Percentiles rank a stretch among this genome's conserved stretches.
Conservation (phyloP, 169 alveolate species). For the Cryptosporidium andersoni region DNA sequence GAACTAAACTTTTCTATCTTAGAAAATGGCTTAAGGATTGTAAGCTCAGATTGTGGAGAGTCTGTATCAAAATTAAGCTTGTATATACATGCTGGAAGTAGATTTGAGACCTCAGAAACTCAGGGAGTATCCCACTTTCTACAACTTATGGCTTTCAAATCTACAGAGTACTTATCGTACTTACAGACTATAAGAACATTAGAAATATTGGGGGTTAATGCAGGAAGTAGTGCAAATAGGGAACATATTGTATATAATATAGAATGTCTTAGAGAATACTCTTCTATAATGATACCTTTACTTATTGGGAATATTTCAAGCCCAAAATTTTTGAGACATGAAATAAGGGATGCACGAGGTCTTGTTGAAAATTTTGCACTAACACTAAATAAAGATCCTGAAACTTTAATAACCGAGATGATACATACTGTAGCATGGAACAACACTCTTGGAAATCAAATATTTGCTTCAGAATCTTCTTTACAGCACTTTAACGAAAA, state of each 20-base stretch:
- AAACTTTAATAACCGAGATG: slow-evolving; percentile 4
- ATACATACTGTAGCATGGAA: slow-evolving; percentile 61
- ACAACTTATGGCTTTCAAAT: slow-evolving; percentile 11
- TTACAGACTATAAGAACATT: too few relatives aligned
- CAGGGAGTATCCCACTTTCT: slow-evolving; percentile 35
- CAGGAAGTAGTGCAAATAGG: too few relatives aligned
- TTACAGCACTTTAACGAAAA: not conserved
- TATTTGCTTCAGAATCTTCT: not conserved
- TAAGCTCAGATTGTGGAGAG: slow-evolving; percentile 8
- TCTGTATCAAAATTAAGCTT: slow-evolving; percentile 12
- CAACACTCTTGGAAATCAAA: slow-evolving; percentile 18
- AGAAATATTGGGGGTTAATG: too few relatives aligned
- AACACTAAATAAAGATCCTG: not conserved
- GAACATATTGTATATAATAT: too few relatives aligned
- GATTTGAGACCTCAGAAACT: slow-evolving; percentile 35
- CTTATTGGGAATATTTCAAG: too few relatives aligned
- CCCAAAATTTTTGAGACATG: too few relatives aligned
- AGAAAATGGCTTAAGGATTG: slow-evolving; percentile 38
- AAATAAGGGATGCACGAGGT: too few relatives aligned
- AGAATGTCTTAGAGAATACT: too few relatives aligned
- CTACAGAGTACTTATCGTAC: not conserved
- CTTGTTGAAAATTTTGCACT: too few relatives aligned
- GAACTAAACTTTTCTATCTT: slow-evolving; percentile 28
- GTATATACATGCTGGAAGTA: slow-evolving; percentile 23
- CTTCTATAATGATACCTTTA: too few relatives aligned